Conservation (phyloP, 768 basidiomycete genomes). For the Lyophyllum atratum region DNA sequence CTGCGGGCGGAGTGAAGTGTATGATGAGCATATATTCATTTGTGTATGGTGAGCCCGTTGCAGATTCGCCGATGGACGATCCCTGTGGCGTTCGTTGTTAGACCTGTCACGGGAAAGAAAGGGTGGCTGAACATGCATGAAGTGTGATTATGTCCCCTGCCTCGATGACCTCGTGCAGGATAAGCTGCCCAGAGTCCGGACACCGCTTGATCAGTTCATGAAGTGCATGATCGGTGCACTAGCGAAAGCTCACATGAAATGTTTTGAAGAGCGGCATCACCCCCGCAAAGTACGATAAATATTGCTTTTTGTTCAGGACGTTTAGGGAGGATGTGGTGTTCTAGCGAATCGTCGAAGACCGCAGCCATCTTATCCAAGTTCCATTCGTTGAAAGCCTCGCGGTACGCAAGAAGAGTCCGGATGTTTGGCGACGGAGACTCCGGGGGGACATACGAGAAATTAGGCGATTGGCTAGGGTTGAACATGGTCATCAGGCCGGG, state of each 20-base stretch:
- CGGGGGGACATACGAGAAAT: slow-evolving; percentile 27
- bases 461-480: slow-evolving; percentile 27
- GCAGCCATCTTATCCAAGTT: slow-evolving; percentile 28
- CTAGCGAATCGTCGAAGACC: slow-evolving; percentile 33
- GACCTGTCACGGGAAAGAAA: neutral
- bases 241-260: slow-evolving; percentile 26
- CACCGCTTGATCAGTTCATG: neutral
- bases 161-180: slow-evolving; percentile 34
- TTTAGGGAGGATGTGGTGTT: slow-evolving; percentile 36
- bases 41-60: slow-evolving; percentile 23
- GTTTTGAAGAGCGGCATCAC: slow-evolving; percentile 27
- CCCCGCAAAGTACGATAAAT: slow-evolving; percentile 30
- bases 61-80: slow-evolving; percentile 25
- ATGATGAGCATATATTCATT: slow-evolving; percentile 28
- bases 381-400: slow-evolving; percentile 32
- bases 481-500: slow-evolving; percentile 13
- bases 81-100: slow-evolving; percentile 18
- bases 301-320: slow-evolving; percentile 35
- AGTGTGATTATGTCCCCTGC: slow-evolving; percentile 29
- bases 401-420: slow-evolving; percentile 32
- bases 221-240: neutral
- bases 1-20: slow-evolving; percentile 20
- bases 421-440: slow-evolving; percentile 32
- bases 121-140: slow-evolving; percentile 26
- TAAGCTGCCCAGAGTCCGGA: slow-evolving; percentile 18